Percentiles rank a stretch among this genome's conserved stretches.
Evolutionary conservation across 305 asterid species (phyloP).

Genomic region (Fraxinus xanthoxyloides): DNA sequence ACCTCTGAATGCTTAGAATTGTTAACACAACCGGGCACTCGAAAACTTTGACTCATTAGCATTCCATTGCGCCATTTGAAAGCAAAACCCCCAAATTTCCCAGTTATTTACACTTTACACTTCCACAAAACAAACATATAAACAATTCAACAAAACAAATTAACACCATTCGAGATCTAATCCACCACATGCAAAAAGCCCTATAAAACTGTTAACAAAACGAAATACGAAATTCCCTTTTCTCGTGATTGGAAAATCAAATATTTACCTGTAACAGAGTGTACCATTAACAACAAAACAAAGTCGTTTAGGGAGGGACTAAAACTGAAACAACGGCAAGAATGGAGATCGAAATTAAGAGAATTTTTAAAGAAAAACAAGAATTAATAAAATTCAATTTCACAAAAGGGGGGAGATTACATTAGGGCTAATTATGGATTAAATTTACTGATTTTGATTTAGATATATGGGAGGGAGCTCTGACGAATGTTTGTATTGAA

Average conservation of each 20-base stretch:
- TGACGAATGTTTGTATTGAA: constrained; percentile 28
- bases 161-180: constrained; percentile 38
- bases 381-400: constrained; percentile 9
- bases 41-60: background rate
- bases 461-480: constrained; percentile 46
- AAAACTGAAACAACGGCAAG: constrained; percentile 24
- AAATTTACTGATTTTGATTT: constrained; percentile 19
- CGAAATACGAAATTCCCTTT: constrained; percentile 23
- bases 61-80: background rate
- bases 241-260: constrained; percentile 21
- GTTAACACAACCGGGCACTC: background rate
- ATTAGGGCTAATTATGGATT: background rate
- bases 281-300: constrained; percentile 22
- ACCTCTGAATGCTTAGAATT: background rate
- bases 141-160: constrained; percentile 18
- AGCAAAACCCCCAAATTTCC: constrained; percentile 29
- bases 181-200: constrained; percentile 39
- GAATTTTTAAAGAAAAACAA: constrained; percentile 9
- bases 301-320: constrained; percentile 18
- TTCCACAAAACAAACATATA: constrained; percentile 18
- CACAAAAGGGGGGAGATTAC: constrained; percentile 7
- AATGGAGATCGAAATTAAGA: constrained; percentile 43
- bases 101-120: constrained; percentile 29
- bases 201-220: constrained; percentile 16
- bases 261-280: constrained; percentile 36